Conservation (phyloP, 148 eudicot species). For the Chenopodium formosanum region DNA sequence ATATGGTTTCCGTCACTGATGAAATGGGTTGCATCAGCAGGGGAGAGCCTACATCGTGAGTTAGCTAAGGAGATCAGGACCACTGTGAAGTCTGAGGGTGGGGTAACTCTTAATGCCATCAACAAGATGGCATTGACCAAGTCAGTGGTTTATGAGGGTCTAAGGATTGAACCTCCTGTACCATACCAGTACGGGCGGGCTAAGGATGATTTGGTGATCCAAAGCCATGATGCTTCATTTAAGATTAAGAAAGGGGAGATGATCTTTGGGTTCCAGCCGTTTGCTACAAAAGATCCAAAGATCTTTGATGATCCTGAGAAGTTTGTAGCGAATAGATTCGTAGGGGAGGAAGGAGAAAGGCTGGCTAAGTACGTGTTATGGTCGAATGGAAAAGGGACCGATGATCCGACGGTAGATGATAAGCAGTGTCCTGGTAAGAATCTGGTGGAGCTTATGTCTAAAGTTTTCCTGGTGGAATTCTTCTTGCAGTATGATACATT, state of each 20-base stretch:
- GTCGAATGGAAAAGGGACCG: slow-evolving; percentile 62
- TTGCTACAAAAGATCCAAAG: slow-evolving; percentile 52
- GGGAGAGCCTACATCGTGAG: slow-evolving; percentile 42
- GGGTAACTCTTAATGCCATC: slow-evolving; percentile 38
- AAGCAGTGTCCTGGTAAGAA: slow-evolving; percentile 33
- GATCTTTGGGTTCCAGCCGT: slow-evolving; percentile 57
- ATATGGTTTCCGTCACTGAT: slow-evolving; percentile 40
- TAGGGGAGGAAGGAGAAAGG: slow-evolving; percentile 48
- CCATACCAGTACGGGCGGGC: slow-evolving; percentile 55
- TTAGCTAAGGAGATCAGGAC: slow-evolving; percentile 51
- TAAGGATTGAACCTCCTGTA: slow-evolving; percentile 60
- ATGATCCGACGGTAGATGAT: slow-evolving; percentile 43
- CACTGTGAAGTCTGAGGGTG: slow-evolving; percentile 39
- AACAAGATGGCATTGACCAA: slow-evolving; percentile 50
- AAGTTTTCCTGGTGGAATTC: too few species aligned
- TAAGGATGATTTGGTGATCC: slow-evolving; percentile 42
- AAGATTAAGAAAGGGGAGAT: slow-evolving; percentile 56
- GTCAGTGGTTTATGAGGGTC: slow-evolving; percentile 52
- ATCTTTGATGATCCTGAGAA: slow-evolving; percentile 42
- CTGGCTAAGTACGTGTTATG: slow-evolving; percentile 47
- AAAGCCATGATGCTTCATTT: slow-evolving; percentile 49
- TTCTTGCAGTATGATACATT: too few species aligned
- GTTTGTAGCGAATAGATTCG: slow-evolving; percentile 51
- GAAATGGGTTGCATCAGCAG: slow-evolving; percentile 54
- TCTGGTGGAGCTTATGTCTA: too few species aligned